Evolutionary conservation across 2,329 filamentous ascomycete species (phyloP).

Genomic region (Dryadomyces sulphureus): DNA sequence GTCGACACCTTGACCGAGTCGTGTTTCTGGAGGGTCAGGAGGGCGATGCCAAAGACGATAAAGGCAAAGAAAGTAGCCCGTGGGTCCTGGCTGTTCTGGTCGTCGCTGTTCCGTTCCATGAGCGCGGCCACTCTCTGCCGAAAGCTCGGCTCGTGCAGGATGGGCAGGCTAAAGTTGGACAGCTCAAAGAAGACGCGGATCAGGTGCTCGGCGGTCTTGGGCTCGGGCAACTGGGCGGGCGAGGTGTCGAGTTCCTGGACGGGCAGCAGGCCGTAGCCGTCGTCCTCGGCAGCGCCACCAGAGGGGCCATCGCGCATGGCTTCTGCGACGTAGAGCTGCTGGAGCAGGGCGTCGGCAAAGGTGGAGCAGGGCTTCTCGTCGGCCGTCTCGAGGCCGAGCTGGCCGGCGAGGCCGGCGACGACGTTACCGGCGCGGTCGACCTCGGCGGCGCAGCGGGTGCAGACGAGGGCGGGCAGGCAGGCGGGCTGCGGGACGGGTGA

Average conservation of each 20-base stretch:
- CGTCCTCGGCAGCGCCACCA: not conserved
- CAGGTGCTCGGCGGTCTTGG: not conserved
- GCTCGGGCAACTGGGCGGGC: not conserved
- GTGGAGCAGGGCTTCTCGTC: not conserved
- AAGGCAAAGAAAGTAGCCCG: slow-evolving; percentile 3
- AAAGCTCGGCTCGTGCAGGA: not conserved
- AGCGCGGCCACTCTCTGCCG: not conserved
- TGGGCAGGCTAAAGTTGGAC: slow-evolving; percentile 10
- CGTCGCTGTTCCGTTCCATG: not conserved
- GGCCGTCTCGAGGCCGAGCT: not conserved
- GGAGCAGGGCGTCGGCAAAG: not conserved
- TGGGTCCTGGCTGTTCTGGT: not conserved
- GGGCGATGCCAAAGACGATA: slow-evolving; percentile 6
- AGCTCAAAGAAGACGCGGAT: not conserved
- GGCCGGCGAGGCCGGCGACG: not conserved
- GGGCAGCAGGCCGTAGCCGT: not conserved
- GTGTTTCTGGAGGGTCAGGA: slow-evolving; percentile 4
- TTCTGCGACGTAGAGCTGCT: not conserved
- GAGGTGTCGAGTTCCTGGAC: not conserved
- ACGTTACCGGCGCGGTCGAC: not conserved
- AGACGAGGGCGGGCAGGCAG: not conserved
- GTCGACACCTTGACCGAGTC: not conserved
- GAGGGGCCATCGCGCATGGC: not conserved
- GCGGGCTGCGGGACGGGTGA: not conserved
- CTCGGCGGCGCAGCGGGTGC: not conserved